Conservation (phyloP, 2,329 filamentous ascomycete genomes). For the Leptographium galeiforme region DNA sequence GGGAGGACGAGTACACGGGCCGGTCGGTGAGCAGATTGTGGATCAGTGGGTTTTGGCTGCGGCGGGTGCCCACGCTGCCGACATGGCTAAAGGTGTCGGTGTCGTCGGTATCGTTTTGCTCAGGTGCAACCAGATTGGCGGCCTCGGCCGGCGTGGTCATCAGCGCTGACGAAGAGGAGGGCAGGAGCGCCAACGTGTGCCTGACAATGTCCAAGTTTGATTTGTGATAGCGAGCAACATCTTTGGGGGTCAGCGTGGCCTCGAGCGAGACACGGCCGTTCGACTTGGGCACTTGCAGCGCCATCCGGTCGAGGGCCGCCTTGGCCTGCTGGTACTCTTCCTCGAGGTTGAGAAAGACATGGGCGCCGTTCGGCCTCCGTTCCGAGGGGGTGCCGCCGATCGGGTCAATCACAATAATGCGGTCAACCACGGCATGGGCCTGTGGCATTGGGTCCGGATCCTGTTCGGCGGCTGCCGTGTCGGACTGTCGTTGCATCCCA, state of each 20-base stretch:
- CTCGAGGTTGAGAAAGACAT: constrained; percentile 85
- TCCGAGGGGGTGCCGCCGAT: constrained; percentile 69
- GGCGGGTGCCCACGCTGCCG: constrained; percentile 39
- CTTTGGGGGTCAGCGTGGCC: constrained; percentile 5
- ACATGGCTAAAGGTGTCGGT: constrained; percentile 30
- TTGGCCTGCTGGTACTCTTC: constrained; percentile 69
- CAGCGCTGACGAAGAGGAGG: constrained; percentile 71
- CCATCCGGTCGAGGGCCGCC: constrained; percentile 36
- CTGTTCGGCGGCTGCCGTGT: constrained; percentile 14
- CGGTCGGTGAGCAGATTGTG: constrained; percentile 95
- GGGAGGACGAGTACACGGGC: constrained; percentile 78
- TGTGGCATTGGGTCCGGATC: constrained; percentile 9
- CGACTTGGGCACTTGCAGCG: not conserved
- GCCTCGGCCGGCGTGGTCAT: constrained; percentile 80
- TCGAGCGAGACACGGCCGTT: not conserved
- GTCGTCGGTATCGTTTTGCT: not conserved
- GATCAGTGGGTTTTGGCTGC: constrained; percentile 67
- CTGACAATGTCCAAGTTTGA: constrained; percentile 64
- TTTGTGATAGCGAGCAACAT: constrained; percentile 32
- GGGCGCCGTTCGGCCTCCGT: constrained; percentile 46
- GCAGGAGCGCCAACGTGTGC: constrained; percentile 59
- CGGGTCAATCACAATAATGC: constrained; percentile 79
- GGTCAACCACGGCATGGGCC: constrained; percentile 54
- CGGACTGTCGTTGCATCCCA: constrained; percentile 35
- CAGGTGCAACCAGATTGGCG: constrained; percentile 36